Evolutionary conservation across 139 green algal species (phyloP).

Genomic region (Chlamydomonas sp.): DNA sequence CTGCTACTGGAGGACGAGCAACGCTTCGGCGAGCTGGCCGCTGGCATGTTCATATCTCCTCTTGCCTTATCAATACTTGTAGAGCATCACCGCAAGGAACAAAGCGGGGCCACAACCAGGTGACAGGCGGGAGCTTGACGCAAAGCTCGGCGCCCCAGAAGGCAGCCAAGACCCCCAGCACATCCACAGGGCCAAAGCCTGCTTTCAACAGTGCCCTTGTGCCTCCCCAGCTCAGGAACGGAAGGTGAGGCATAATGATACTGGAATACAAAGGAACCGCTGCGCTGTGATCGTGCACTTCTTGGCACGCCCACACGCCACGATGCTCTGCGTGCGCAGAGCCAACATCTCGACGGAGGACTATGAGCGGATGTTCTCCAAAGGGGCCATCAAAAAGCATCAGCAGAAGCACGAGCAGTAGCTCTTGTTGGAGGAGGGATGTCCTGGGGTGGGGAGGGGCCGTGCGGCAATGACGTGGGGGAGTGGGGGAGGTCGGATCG

Average conservation of each 20-base stretch:
- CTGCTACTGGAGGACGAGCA: neutral
- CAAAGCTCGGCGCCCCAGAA: neutral
- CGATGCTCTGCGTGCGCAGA: neutral
- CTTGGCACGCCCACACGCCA: too few relatives aligned
- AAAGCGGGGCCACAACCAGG: slow-evolving; percentile 14
- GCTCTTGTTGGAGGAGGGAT: too few relatives aligned
- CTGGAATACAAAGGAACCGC: neutral
- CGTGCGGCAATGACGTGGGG: too few relatives aligned
- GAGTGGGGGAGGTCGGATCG: too few relatives aligned
- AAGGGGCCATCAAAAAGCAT: neutral
- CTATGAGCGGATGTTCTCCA: slow-evolving; percentile 34
- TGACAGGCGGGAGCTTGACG: slow-evolving; percentile 19
- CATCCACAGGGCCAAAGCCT: slow-evolving; percentile 8
- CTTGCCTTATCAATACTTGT: too few relatives aligned
- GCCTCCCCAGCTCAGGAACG: slow-evolving; percentile 29
- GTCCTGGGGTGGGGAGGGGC: too few relatives aligned
- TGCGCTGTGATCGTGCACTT: neutral
- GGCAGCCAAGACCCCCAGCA: neutral
- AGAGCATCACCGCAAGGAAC: neutral
- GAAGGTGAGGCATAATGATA: neutral
- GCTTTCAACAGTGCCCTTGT: slow-evolving; percentile 4
- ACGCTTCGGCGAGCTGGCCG: too few relatives aligned
- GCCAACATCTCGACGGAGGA: slow-evolving; percentile 42
- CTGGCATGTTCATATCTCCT: too few relatives aligned
- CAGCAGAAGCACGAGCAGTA: neutral